phyloP scores from a whole-genome alignment of 768 basidiomycete genomes.

The Mycena latifolia region DNA sequence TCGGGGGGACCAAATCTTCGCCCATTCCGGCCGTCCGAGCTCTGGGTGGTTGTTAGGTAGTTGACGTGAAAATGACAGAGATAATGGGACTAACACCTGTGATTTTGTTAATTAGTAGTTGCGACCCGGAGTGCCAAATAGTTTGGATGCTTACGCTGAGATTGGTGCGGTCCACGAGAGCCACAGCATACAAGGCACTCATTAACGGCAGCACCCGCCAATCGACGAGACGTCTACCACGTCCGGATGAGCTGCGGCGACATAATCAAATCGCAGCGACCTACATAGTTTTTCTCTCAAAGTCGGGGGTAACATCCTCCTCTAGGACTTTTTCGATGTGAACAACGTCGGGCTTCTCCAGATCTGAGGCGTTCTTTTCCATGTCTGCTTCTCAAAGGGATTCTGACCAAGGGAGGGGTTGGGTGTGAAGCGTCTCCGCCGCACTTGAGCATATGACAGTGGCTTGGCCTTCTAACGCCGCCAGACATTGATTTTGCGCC shows the following conservation, averaged over 20 bases:
- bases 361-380: background rate
- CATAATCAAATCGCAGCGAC: background rate
- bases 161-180: slow-evolving; percentile 20
- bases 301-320: background rate
- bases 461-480: background rate
- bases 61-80: slow-evolving; percentile 9
- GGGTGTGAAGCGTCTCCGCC: background rate
- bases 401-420: background rate
- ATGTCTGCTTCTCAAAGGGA: background rate
- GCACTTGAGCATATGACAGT: background rate
- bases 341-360: background rate
- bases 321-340: slow-evolving; percentile 3
- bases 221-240: slow-evolving; percentile 21
- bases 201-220: slow-evolving; percentile 19
- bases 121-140: background rate
- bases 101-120: slow-evolving; percentile 3
- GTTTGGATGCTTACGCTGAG: background rate
- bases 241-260: background rate
- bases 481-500: background rate
- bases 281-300: slow-evolving; percentile 13
- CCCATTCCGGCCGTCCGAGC: slow-evolving; percentile 27
- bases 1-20: slow-evolving; percentile 9
- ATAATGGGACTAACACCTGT: slow-evolving; percentile 9
- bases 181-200: slow-evolving; percentile 12
- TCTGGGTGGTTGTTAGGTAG: slow-evolving; percentile 15